phyloP scores from a whole-genome alignment of 139 green algal genomes.

The Astrephomene gubernaculifera region DNA sequence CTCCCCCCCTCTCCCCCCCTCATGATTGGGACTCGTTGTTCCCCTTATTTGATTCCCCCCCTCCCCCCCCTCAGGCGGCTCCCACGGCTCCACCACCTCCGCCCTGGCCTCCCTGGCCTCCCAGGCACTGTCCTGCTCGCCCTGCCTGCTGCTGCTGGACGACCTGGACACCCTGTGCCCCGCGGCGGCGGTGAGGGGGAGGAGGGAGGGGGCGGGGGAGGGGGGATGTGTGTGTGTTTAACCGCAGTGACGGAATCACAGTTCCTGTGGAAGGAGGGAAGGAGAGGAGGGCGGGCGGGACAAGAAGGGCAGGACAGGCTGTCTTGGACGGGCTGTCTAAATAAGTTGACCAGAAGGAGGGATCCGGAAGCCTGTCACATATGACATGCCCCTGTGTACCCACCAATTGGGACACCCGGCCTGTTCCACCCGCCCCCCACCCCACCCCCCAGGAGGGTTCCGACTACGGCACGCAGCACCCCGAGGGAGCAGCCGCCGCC shows the following conservation, averaged over 20 bases:
- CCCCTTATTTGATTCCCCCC: no score
- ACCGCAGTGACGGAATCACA: no score
- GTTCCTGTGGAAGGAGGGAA: no score
- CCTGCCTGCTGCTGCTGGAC: slow-evolving; percentile 85
- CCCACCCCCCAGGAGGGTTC: slow-evolving; percentile 7
- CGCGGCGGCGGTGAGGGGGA: background rate
- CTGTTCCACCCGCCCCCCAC: background rate
- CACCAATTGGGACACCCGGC: background rate
- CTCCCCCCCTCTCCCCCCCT: background rate
- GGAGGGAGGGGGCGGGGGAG: background rate
- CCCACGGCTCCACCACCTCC: slow-evolving; percentile 1
- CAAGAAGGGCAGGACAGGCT: no score
- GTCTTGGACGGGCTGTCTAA: no score
- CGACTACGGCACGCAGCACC: slow-evolving; percentile 43
- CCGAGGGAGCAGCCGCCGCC: slow-evolving; percentile 19
- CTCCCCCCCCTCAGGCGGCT: background rate
- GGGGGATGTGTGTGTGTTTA: no score
- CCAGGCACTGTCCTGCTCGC: slow-evolving; percentile 68
- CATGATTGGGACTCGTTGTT: no score
- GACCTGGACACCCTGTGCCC: slow-evolving; percentile 83
- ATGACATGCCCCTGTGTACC: no score
- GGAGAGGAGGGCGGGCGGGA: no score
- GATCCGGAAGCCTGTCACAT: no score
- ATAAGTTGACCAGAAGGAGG: no score
- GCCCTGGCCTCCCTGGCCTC: slow-evolving; percentile 49